Evolutionary conservation across 495 filamentous ascomycete genomes (phyloP), one percentile per base, ranked within the genome.

Genomic region (Glonium stellatum): DNA sequence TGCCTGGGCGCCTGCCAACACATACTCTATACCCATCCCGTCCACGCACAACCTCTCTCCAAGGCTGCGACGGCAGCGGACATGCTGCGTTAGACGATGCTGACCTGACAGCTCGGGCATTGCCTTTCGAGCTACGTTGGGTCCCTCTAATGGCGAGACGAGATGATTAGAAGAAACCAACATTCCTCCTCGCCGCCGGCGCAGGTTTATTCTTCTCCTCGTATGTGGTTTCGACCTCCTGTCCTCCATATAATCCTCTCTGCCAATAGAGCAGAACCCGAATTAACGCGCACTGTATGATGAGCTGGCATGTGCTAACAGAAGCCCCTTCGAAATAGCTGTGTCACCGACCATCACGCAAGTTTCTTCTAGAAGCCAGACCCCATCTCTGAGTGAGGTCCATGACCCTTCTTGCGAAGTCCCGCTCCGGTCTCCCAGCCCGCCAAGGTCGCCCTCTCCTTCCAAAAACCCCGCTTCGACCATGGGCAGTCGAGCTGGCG

Each of bases 401-500:
- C 41, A 64, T 62, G 63, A 63, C 58, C 60, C 57, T 22, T 54
- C 63, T 6, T 25, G 54, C 34, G 61, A 66, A 49, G 54, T 50
- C 48, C 60, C 59, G 21, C 61, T 41, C 49, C 63, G 67, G 46
- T 60, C 64, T 52, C 31, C 64, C 56, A 64, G 60, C 57, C 67
- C 67, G 58, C 58, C 67, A 57, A 61, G 67, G 67, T 69, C 67
- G 60, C 60, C 56, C 50, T 64, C 64, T 15, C 64, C 67, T 39
- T 57, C 59, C 25, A 55, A 49, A 42, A 41, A 34, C 15, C 48
- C 27, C 27, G 2, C 62, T 34, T 59, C 62, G 54, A 67, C 52
- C n/a, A 69, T 69, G 67, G 62, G 63, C 57, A 69, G 67, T 57
- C 62, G 61, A 63, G 58, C 63, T 63, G 63, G 66, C 59, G 64